Percentiles rank a stretch among this genome's conserved stretches.
Conservation (phyloP, 1,284 basidiomycete genomes). For the Wallemia hederae region DNA sequence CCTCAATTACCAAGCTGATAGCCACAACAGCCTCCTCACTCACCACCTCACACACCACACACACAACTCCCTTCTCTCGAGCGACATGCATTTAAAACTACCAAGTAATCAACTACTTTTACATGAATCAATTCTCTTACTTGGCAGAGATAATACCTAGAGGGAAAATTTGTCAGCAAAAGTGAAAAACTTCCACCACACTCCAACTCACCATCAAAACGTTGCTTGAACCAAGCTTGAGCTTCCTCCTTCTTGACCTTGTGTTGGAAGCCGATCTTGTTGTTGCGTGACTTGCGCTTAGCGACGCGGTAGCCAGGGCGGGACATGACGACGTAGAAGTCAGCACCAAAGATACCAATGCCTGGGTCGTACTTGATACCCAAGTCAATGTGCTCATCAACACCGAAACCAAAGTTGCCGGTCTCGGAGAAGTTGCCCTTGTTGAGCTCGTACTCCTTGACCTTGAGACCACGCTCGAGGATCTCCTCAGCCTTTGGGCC, state of each 20-base stretch:
- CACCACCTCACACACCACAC: no score
- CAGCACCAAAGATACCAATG: slow-evolving; percentile 95
- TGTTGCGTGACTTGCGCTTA: slow-evolving; percentile 64
- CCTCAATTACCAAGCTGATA: no score
- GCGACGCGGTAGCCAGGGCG: slow-evolving; percentile 80
- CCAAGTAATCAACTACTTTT: neutral
- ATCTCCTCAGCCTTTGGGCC: slow-evolving; percentile 99
- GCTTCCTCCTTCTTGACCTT: slow-evolving; percentile 26
- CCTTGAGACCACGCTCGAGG: slow-evolving; percentile 93
- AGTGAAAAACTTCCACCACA: neutral
- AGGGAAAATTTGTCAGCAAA: neutral
- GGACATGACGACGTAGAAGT: slow-evolving; percentile 94
- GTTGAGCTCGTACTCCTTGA: slow-evolving; percentile 95
- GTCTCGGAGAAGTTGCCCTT: slow-evolving; percentile 83
- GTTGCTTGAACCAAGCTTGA: slow-evolving; percentile 93
- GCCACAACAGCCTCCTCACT: no score
- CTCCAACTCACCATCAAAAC: slow-evolving; percentile 76
- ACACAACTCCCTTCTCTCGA: neutral
- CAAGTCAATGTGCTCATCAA: slow-evolving; percentile 95
- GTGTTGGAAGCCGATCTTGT: slow-evolving; percentile 63
- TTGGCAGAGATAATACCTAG: neutral
- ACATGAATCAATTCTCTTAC: neutral
- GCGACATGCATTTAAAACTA: neutral
- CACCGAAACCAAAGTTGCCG: slow-evolving; percentile 94
- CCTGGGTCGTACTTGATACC: slow-evolving; percentile 90